Base-by-base conservation (phyloP, 169 alveolate species). In the Plasmodium chabaudi region DNA sequence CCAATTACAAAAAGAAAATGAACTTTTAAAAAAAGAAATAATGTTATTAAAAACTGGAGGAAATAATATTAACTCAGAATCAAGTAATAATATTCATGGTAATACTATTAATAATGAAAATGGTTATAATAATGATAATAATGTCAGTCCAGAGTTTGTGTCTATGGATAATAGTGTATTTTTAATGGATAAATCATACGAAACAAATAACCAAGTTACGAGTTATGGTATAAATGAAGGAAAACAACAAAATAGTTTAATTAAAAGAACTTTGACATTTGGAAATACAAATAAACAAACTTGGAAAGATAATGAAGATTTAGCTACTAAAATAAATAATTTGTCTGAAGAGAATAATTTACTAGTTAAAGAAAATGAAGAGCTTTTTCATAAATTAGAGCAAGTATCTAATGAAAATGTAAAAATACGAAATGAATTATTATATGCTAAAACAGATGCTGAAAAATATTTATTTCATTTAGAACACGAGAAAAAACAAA, bases 301-400 rank as follows among this genome's bases (percentile, higher is more conserved):
- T 25, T 12, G 9, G 1, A 61, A 86, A 9, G 91, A 69, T 1
- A 86, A 70, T 15, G 53, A 39, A 3, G 75, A 86, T 47, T 72
- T 86, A 59, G 64, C 17, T 10, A 4, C 23, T 5, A 86, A 19
- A 86, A 53, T 86, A 10, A 68, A 57, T 23, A 46, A 86, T 9
- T 21, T 86, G 44, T 69, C 91, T 6, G 72, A 86, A 21, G 91
- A 86, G 27, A 86, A 86, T 59, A 47, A 49, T 9, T 19, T 86
- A 39, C 55, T 86, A 55, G 57, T 70, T 56, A 86, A 86, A 53
- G 91, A 86, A 27, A 86, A 86, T 86, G 91, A 65, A 86, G 91
- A 86, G 49, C 46, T 86, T 17, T 70, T 68, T 65, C 69, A 86
- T 12, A 86, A 86, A 60, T 72, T 86, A 59, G 72, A 86, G 46